These are phyloP conservation scores for Melanomma pulvis-pyrius DNA, from an alignment of 495 filamentous ascomycete genomes.

Conservation along the genomic window DNA sequence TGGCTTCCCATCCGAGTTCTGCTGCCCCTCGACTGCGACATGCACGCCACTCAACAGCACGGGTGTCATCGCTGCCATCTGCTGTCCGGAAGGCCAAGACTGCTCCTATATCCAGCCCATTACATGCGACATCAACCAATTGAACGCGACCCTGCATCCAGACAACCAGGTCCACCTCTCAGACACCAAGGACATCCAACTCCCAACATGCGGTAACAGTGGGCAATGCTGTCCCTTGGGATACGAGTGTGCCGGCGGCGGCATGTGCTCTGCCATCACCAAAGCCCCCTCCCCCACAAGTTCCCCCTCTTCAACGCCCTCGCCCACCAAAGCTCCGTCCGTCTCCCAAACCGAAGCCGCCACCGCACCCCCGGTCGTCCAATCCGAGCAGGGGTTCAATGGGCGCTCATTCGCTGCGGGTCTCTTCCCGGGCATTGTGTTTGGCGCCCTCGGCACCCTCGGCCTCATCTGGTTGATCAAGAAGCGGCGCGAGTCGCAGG, in stretches of 20 bases:
- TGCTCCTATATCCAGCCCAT: constrained; percentile 72
- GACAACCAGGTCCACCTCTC: constrained; percentile 70
- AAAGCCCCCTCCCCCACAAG: constrained; percentile 40
- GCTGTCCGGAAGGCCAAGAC: constrained; percentile 67
- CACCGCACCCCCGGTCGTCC: constrained; percentile 36
- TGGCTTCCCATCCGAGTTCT: constrained; percentile 69
- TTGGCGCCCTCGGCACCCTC: constrained; percentile 55
- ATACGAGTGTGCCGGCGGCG: constrained; percentile 63
- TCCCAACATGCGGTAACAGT: constrained; percentile 49
- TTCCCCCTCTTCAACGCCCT: constrained; percentile 43
- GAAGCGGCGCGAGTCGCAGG: constrained; percentile 45
- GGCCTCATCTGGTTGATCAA: constrained; percentile 50
- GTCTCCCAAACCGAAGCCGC: constrained; percentile 40
- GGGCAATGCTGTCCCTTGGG: constrained; percentile 80
- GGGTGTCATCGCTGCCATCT: constrained; percentile 66
- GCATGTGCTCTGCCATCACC: constrained; percentile 38
- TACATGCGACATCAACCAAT: constrained; percentile 66
- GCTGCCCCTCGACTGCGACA: constrained; percentile 64
- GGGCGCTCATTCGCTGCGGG: constrained; percentile 59
- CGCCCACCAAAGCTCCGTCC: constrained; percentile 44
- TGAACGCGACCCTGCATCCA: constrained; percentile 66
- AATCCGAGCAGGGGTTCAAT: constrained; percentile 50
- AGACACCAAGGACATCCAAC: constrained; percentile 57
- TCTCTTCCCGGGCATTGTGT: constrained; percentile 64
- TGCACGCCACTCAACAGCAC: constrained; percentile 67